Percentiles rank a stretch among this genome's conserved stretches.
These are phyloP conservation scores for Hypoxylon sp. DNA, from an alignment of 2,329 filamentous ascomycete genomes.

Conservation along the genomic window DNA sequence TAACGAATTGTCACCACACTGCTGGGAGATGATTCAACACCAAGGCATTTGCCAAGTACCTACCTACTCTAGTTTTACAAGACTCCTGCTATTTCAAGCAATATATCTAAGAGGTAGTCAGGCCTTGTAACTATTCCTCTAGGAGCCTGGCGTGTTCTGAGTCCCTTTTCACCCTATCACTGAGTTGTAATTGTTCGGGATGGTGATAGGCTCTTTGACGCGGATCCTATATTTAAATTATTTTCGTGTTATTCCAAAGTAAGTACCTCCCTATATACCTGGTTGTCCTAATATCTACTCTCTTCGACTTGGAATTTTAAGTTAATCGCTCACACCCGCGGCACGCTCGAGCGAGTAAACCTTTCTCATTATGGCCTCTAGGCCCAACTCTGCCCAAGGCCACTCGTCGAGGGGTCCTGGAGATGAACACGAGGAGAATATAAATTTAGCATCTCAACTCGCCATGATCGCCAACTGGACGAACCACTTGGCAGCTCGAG, in stretches of 20 bases:
- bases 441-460: conserved; percentile 14
- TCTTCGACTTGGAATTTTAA: background rate
- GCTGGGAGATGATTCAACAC: too few relatives aligned
- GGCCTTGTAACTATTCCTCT: background rate
- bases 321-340: background rate
- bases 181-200: background rate
- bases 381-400: background rate
- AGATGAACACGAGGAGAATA: background rate
- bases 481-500: background rate
- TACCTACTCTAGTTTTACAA: too few relatives aligned
- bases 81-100: too few relatives aligned
- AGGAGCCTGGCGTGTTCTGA: background rate
- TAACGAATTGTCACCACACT: too few relatives aligned
- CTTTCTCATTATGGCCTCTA: background rate
- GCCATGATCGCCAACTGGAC: conserved; percentile 17
- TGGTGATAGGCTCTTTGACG: conserved; percentile 1
- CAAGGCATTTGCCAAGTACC: too few relatives aligned
- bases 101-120: too few relatives aligned
- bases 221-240: background rate
- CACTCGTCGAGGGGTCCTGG: background rate
- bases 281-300: background rate
- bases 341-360: background rate
- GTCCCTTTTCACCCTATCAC: background rate
- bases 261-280: too few relatives aligned
- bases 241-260: too few relatives aligned